Evolutionary conservation across 768 basidiomycete species (phyloP), one percentile per base, ranked within the genome.

Genomic region (Tulasnella sp.): DNA sequence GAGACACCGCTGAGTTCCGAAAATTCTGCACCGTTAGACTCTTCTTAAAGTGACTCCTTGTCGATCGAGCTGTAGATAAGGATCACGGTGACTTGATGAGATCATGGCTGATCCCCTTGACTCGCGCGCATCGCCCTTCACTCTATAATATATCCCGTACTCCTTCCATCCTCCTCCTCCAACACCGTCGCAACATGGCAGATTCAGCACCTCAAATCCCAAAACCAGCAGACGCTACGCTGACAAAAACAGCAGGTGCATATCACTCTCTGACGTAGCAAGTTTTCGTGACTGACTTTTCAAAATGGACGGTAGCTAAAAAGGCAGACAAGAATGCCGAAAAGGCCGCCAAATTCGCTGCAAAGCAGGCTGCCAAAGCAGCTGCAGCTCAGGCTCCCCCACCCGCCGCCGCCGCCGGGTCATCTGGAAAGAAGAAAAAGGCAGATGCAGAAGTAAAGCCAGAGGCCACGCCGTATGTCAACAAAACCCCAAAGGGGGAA

Each of bases 401-500:
- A 15, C 73, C 49, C 14, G 45, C 73, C n/a, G 38, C 25, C 39
- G 71, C 73, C 0, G 31, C 73, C 3, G 39, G 25, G 15, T 36
- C 83, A 1, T 89, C 90, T 81, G 94, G 94, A 85, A 93, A 92
- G 80, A 85, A 82, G 67, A 80, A 81, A 76, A 80, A 80, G 70
- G 93, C 94, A 83, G 88, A 84, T 36, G 91, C 90, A 81, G 93
- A 93, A 83, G 87, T 89, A 80, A 89, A 89, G 83, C 90, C 89
- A 81, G 88, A 87, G 29, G 91, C 90, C 69, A 85, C 85, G 0
- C 85, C 86, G n/a, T 97, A 93, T 83, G 91, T 97, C 77, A 96
- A 97, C 84, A 90, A 87, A 2, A 97, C 96, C 0, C 94, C 93
- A 0, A 88, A 86, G 80, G 97, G 97, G 52, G 88, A 97, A 81